phyloP scores from a whole-genome alignment of 2,329 filamentous ascomycete species.

The Colletotrichum sp. region DNA sequence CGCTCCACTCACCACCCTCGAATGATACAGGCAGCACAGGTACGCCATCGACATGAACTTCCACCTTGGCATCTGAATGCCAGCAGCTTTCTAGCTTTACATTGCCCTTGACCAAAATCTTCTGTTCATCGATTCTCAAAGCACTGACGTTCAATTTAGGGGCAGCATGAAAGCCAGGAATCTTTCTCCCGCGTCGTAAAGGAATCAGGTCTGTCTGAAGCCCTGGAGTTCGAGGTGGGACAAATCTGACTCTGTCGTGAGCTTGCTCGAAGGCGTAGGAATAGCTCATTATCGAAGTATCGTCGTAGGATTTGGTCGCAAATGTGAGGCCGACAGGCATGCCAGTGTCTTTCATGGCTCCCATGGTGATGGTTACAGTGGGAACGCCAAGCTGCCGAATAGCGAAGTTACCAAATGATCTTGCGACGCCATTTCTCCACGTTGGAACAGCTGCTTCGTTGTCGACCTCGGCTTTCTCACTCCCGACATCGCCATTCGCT shows the following conservation, averaged over 20 bases:
- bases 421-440: constrained; percentile 10
- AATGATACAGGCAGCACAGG: background rate
- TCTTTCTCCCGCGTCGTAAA: background rate
- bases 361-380: constrained; percentile 31
- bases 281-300: constrained; percentile 26
- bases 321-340: constrained; percentile 33
- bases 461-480: background rate
- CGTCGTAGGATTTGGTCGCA: constrained; percentile 27
- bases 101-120: background rate
- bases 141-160: background rate
- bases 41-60: background rate
- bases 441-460: constrained; percentile 44
- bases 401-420: constrained; percentile 23
- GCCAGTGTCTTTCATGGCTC: constrained; percentile 23
- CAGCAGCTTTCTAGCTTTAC: background rate
- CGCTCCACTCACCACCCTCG: background rate
- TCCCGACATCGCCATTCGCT: background rate
- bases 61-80: background rate
- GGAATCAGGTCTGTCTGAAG: background rate
- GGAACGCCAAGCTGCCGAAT: constrained; percentile 31
- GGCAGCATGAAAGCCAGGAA: background rate
- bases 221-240: background rate
- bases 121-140: background rate
- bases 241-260: background rate
- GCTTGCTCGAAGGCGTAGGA: constrained; percentile 28